These are phyloP conservation scores for Candida methanosorbosa DNA, from an alignment of 805 yeast species.

Conservation along the genomic window DNA sequence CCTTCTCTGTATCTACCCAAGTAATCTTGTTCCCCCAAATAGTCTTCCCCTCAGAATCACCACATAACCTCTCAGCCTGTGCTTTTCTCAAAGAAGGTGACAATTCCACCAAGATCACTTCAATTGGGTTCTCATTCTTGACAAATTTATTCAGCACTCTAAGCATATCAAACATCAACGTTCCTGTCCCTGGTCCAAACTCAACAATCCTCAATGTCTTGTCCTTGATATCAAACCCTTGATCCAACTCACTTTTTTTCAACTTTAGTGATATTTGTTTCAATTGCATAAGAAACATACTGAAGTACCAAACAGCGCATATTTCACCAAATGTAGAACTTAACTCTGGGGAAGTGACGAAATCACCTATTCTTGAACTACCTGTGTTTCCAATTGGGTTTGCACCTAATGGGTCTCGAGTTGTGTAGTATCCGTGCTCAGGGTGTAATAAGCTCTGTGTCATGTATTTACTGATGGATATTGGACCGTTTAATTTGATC, in stretches of 20 bases:
- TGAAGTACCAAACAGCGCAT: conserved; percentile 64
- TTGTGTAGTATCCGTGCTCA: conserved; percentile 68
- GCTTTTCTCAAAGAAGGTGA: conserved; percentile 51
- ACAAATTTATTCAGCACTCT: conserved; percentile 34
- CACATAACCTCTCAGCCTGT: conserved; percentile 41
- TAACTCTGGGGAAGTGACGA: conserved; percentile 80
- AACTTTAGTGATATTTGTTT: conserved; percentile 26
- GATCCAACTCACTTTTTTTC: neutral
- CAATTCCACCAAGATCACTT: conserved; percentile 60
- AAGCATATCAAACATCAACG: conserved; percentile 61
- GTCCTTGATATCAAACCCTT: conserved; percentile 13
- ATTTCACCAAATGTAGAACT: conserved; percentile 84
- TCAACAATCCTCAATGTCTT: conserved; percentile 49
- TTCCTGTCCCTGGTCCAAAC: conserved; percentile 83
- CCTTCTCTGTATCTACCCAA: conserved; percentile 54
- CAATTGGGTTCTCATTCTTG: conserved; percentile 25
- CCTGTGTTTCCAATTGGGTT: conserved; percentile 1
- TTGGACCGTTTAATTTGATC: conserved; percentile 66
- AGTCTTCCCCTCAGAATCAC: conserved; percentile 29
- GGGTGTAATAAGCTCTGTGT: conserved; percentile 77
- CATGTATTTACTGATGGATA: conserved; percentile 68
- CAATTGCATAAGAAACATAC: conserved; percentile 50
- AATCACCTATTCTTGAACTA: conserved; percentile 52
- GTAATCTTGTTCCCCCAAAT: conserved; percentile 42
- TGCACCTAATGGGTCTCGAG: conserved; percentile 52